These are phyloP conservation scores for Aspergillus uvarum DNA, from an alignment of 2,329 filamentous ascomycete species.

Conservation along the genomic window DNA sequence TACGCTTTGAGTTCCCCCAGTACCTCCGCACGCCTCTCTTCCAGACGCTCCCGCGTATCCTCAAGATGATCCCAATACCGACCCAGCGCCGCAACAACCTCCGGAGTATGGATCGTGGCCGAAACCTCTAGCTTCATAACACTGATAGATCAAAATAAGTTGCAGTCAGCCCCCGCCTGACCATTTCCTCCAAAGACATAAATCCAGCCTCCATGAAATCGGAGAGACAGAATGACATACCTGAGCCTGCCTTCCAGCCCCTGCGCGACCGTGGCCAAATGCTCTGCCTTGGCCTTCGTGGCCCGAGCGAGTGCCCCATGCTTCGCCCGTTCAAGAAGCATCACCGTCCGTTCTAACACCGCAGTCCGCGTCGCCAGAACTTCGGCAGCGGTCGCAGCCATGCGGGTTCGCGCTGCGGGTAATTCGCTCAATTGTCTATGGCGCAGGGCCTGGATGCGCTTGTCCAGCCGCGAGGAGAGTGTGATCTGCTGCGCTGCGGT, in stretches of 20 bases:
- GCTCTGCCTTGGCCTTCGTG: constrained; percentile 40
- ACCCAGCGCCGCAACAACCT: constrained; percentile 33
- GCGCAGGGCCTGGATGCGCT: constrained; percentile 31
- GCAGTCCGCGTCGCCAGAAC: constrained; percentile 34
- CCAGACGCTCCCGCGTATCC: constrained; percentile 29
- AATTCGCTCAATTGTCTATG: constrained; percentile 34
- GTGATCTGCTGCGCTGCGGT: constrained; percentile 11
- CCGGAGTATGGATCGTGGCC: constrained; percentile 40
- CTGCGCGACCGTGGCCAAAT: constrained; percentile 40
- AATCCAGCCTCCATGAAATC: not conserved
- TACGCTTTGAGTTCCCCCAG: constrained; percentile 37
- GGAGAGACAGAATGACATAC: constrained; percentile 26
- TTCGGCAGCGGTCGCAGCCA: constrained; percentile 37
- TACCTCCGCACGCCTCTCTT: constrained; percentile 31
- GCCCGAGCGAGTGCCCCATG: constrained; percentile 38
- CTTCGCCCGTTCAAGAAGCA: constrained; percentile 43
- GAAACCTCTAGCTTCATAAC: constrained; percentile 39
- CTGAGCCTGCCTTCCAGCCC: constrained; percentile 39
- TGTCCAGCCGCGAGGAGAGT: constrained; percentile 30
- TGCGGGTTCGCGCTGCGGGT: constrained; percentile 32
- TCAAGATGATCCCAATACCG: constrained; percentile 36
- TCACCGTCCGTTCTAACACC: constrained; percentile 38
- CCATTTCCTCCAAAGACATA: too few relatives aligned
- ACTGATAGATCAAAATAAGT: constrained; percentile 20
- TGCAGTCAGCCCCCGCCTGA: not conserved